A percentile compares a stretch with the other conserved stretches of the same genome.
These are phyloP conservation scores for Arctium minus DNA, from an alignment of 129 eudicot species.

Conservation along the genomic window DNA sequence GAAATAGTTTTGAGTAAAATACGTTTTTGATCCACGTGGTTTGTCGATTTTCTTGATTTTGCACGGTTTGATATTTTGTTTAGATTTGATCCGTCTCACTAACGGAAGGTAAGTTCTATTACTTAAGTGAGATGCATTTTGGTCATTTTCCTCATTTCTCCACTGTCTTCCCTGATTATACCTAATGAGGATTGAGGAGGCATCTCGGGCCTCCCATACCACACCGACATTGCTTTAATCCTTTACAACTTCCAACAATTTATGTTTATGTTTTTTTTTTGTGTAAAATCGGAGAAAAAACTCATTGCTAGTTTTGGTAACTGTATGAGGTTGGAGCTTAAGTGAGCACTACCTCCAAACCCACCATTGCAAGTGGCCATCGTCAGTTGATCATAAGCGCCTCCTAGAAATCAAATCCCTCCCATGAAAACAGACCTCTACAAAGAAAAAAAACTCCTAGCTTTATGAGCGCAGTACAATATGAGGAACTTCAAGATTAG, in stretches of 20 bases:
- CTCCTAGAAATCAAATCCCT: constrained; percentile 33
- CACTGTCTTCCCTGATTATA: neutral
- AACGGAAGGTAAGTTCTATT: neutral
- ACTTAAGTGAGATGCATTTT: neutral
- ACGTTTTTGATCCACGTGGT: neutral
- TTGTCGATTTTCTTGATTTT: no score
- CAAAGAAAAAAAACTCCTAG: constrained; percentile 32
- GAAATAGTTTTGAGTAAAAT: neutral
- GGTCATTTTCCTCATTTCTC: neutral
- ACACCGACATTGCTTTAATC: neutral
- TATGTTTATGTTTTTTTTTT: no score
- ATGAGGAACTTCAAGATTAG: constrained; percentile 46
- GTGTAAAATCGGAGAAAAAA: neutral
- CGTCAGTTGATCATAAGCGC: constrained; percentile 24
- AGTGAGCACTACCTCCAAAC: constrained; percentile 4
- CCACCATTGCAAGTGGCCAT: constrained; percentile 15
- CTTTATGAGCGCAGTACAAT: constrained; percentile 55
- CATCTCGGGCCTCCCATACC: neutral
- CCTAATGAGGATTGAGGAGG: neutral
- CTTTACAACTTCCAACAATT: neutral
- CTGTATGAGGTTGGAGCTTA: neutral
- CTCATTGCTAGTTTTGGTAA: neutral
- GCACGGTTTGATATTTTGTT: neutral
- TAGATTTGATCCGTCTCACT: neutral
- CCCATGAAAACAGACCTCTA: constrained; percentile 37